These are phyloP conservation scores for Oldenlandia corymbosa DNA, from an alignment of 257 asterid genomes.

Conservation along the genomic window DNA sequence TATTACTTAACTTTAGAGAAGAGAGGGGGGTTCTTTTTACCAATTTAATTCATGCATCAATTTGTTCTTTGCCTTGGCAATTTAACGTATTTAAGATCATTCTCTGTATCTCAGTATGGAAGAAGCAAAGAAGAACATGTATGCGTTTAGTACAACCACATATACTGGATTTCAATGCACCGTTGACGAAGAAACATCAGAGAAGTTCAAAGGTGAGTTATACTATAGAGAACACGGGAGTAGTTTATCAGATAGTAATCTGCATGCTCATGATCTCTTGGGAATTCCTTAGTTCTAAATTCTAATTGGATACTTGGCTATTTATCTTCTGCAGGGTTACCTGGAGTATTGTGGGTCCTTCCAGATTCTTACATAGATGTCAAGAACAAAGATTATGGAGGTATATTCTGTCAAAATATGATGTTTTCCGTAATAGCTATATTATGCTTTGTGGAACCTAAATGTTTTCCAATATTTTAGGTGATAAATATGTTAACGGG, in stretches of 20 bases:
- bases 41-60: not conserved
- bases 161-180: slow-evolving; percentile 99
- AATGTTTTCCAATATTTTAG: slow-evolving; percentile 26
- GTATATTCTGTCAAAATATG: slow-evolving; percentile 26
- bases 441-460: not conserved
- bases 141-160: slow-evolving; percentile 95
- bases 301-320: not conserved
- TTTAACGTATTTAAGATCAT: not conserved
- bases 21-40: not conserved
- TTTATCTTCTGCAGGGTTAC: slow-evolving; percentile 52
- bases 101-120: slow-evolving; percentile 59
- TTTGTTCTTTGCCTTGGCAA: no score
- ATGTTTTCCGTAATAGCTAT: not conserved
- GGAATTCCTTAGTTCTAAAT: not conserved
- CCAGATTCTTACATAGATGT: slow-evolving; percentile 98
- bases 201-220: slow-evolving; percentile 83
- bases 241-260: not conserved
- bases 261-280: not conserved
- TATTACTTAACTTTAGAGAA: no score
- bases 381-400: slow-evolving; percentile 99
- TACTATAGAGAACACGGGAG: not conserved
- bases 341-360: slow-evolving; percentile 96
- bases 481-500: slow-evolving; percentile 90
- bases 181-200: slow-evolving; percentile 95
- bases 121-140: slow-evolving; percentile 98